Evolutionary conservation across 2,329 filamentous ascomycete species (phyloP).

Genomic region (Fusarium nurragi): DNA sequence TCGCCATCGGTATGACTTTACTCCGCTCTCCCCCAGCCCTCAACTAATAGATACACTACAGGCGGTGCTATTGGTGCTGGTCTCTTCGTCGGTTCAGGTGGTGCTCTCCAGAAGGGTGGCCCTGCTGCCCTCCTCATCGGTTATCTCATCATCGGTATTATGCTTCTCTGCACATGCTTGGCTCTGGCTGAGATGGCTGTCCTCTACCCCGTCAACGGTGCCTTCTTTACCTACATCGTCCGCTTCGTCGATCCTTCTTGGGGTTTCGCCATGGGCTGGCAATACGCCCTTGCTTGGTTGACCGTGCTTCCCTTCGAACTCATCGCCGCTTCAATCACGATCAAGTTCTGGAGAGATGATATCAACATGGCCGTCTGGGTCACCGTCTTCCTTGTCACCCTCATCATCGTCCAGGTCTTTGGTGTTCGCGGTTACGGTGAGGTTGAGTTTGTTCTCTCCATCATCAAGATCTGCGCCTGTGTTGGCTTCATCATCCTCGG

Average conservation of each 20-base stretch:
- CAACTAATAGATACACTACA: constrained; percentile 11
- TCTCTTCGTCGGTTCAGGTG: constrained; percentile 85
- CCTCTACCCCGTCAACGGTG: constrained; percentile 88
- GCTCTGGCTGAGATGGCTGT: constrained; percentile 93
- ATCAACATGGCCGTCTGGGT: constrained; percentile 81
- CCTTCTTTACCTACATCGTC: constrained; percentile 91
- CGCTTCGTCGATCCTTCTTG: constrained; percentile 92
- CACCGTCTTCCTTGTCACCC: constrained; percentile 78
- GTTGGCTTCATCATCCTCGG: constrained; percentile 74
- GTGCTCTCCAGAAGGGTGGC: constrained; percentile 75
- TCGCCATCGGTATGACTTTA: constrained; percentile 72
- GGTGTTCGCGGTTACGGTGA: constrained; percentile 90
- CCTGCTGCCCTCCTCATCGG: constrained; percentile 82
- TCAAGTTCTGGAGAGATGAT: constrained; percentile 77
- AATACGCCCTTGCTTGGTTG: constrained; percentile 91
- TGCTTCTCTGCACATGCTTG: constrained; percentile 71
- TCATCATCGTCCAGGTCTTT: constrained; percentile 85
- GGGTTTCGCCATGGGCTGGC: constrained; percentile 97
- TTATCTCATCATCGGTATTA: constrained; percentile 57
- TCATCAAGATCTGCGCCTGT: constrained; percentile 83
- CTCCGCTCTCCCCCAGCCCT: background rate
- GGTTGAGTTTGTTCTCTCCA: constrained; percentile 86
- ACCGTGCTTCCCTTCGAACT: constrained; percentile 85
- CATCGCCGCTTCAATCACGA: constrained; percentile 84
- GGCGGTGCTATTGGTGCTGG: constrained; percentile 69